These are phyloP conservation scores for Sugiyamaella marilandica DNA, from an alignment of 805 yeast genomes.

Conservation along the genomic window DNA sequence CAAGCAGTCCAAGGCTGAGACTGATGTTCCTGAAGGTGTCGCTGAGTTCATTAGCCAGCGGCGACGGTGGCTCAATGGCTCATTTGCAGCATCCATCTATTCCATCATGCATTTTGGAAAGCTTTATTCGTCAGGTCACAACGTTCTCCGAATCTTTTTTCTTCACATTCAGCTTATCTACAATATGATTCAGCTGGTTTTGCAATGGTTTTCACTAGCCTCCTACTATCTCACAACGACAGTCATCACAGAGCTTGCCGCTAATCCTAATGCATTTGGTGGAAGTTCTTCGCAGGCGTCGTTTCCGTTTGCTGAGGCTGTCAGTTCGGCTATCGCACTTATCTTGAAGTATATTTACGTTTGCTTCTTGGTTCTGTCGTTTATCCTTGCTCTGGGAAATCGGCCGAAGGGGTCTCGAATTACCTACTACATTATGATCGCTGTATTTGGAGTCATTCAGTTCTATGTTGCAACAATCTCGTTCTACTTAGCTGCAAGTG, in stretches of 20 bases:
- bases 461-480: constrained; percentile 56
- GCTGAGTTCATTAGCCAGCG: constrained; percentile 62
- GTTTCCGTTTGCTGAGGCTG: constrained; percentile 32
- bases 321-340: constrained; percentile 43
- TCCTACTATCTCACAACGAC: constrained; percentile 61
- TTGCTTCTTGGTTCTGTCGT: constrained; percentile 54
- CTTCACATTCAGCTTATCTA: constrained; percentile 54
- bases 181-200: constrained; percentile 48
- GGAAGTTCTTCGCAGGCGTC: constrained; percentile 40
- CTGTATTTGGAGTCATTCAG: constrained; percentile 57
- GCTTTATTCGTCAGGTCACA: constrained; percentile 52
- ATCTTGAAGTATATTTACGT: constrained; percentile 52
- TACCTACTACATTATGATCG: constrained; percentile 48
- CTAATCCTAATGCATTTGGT: constrained; percentile 39
- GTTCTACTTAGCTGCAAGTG: constrained; percentile 51
- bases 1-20: constrained; percentile 59
- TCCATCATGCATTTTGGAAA: constrained; percentile 52
- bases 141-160: constrained; percentile 44
- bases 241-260: constrained; percentile 47
- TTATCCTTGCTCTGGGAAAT: constrained; percentile 60
- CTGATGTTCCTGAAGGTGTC: constrained; percentile 61
- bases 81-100: constrained; percentile 55
- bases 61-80: constrained; percentile 66
- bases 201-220: constrained; percentile 62
- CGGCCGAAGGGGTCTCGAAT: constrained; percentile 57